A percentile compares a stretch with the other conserved stretches of the same genome.
Conservation (phyloP, 495 filamentous ascomycete genomes). For the Parmelia sp. region DNA sequence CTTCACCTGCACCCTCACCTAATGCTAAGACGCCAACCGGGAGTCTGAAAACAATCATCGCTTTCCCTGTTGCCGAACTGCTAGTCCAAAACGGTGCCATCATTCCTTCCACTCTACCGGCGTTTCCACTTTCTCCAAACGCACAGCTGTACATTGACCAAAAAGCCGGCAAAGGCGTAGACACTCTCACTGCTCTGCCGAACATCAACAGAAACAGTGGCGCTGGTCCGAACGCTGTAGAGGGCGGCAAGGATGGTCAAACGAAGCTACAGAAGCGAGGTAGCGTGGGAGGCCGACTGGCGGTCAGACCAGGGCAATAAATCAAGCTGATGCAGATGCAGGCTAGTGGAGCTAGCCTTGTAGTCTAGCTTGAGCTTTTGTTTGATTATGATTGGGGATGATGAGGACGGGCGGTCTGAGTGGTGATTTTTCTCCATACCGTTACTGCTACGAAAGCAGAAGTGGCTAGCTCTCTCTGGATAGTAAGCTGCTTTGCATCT, state of each 20-base stretch:
- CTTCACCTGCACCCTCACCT: slow-evolving; percentile 34
- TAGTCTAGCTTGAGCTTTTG: slow-evolving; percentile 5
- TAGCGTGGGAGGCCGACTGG: slow-evolving; percentile 45
- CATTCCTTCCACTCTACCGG: slow-evolving; percentile 64
- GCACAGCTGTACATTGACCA: slow-evolving; percentile 80
- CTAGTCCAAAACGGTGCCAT: slow-evolving; percentile 92
- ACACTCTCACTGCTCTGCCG: slow-evolving; percentile 43
- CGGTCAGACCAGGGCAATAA: slow-evolving; percentile 25
- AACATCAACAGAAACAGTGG: slow-evolving; percentile 31
- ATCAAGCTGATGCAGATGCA: background rate
- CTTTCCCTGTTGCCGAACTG: slow-evolving; percentile 86
- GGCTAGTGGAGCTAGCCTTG: background rate
- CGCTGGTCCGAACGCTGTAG: slow-evolving; percentile 3
- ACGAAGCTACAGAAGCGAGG: slow-evolving; percentile 48
- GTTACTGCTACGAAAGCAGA: background rate
- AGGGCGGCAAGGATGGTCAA: slow-evolving; percentile 33
- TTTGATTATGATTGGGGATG: background rate
- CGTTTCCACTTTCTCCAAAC: slow-evolving; percentile 67
- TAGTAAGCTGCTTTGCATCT: background rate
- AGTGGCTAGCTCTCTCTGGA: slow-evolving; percentile 7
- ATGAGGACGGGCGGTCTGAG: background rate
- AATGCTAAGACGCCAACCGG: slow-evolving; percentile 16
- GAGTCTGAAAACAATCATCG: slow-evolving; percentile 28
- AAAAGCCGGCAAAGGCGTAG: slow-evolving; percentile 52
- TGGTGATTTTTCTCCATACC: background rate